Evolutionary conservation across 495 filamentous ascomycete species (phyloP).

Genomic region (Aspergillus kassunensis): DNA sequence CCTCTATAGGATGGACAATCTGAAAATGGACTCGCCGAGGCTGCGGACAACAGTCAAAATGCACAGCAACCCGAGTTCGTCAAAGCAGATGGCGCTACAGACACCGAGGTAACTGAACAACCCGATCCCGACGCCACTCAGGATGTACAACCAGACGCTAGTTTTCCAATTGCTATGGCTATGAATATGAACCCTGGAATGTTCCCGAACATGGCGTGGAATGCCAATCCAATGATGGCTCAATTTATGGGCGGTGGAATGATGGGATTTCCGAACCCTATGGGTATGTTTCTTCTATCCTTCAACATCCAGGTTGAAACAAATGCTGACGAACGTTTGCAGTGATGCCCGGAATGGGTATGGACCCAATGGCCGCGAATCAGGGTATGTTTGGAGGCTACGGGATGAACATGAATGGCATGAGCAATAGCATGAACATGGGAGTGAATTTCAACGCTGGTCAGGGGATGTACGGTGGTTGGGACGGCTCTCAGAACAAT

Average conservation of each 20-base stretch:
- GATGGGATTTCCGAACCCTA: slow-evolving; percentile 62
- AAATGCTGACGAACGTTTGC: slow-evolving; percentile 15
- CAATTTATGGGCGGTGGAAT: slow-evolving; percentile 71
- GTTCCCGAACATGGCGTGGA: slow-evolving; percentile 65
- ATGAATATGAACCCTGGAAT: slow-evolving; percentile 35
- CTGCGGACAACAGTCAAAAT: slow-evolving; percentile 9
- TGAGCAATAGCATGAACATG: slow-evolving; percentile 87
- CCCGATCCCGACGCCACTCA: slow-evolving; percentile 22
- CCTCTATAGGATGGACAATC: slow-evolving; percentile 5
- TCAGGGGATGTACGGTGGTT: slow-evolving; percentile 61
- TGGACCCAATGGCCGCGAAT: slow-evolving; percentile 84
- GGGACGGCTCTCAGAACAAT: slow-evolving; percentile 57
- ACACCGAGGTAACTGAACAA: slow-evolving; percentile 17
- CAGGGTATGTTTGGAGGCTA: slow-evolving; percentile 87
- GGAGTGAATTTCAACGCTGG: slow-evolving; percentile 68
- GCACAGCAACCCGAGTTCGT: not conserved
- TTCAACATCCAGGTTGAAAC: not conserved
- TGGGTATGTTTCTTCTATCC: slow-evolving; percentile 61
- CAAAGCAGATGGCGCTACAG: slow-evolving; percentile 18
- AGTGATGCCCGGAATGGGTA: slow-evolving; percentile 77
- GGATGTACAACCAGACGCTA: slow-evolving; percentile 11
- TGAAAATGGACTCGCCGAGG: slow-evolving; percentile 4
- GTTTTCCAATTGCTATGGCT: slow-evolving; percentile 25
- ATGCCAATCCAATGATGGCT: slow-evolving; percentile 73
- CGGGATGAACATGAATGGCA: slow-evolving; percentile 89